Conservation (phyloP, 768 basidiomycete genomes). For the Lyophyllum decastes region DNA sequence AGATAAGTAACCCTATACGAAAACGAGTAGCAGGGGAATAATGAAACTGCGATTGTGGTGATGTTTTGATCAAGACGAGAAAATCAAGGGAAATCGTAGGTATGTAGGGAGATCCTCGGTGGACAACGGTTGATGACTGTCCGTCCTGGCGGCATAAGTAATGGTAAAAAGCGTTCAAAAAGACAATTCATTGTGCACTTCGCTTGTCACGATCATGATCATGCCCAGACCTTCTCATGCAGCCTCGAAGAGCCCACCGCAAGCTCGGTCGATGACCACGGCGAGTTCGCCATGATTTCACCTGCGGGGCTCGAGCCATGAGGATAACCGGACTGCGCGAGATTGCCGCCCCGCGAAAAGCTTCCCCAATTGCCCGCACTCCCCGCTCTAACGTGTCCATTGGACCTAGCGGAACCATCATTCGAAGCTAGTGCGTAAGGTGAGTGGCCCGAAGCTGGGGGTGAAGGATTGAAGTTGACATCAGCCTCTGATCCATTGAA, state of each 20-base stretch:
- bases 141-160: conserved; percentile 43
- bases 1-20: conserved; percentile 42
- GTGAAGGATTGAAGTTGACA: conserved; percentile 57
- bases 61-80: conserved; percentile 18
- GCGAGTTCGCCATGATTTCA: conserved; percentile 55
- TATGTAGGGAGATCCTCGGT: conserved; percentile 20
- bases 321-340: conserved; percentile 51
- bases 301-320: conserved; percentile 59
- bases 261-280: conserved; percentile 61
- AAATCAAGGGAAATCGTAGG: conserved; percentile 17
- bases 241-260: conserved; percentile 51
- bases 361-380: conserved; percentile 82
- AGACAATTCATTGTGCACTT: conserved; percentile 11
- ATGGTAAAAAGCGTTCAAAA: conserved; percentile 28
- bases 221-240: conserved; percentile 64
- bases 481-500: conserved; percentile 73
- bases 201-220: conserved; percentile 21
- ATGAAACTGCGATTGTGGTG: conserved; percentile 22
- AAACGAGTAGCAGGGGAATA: conserved; percentile 35
- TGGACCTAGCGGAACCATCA: conserved; percentile 48
- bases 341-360: conserved; percentile 55
- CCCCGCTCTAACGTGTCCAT: conserved; percentile 74
- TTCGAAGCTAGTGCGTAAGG: conserved; percentile 44
- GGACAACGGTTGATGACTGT: conserved; percentile 27
- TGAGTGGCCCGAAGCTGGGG: conserved; percentile 49